Evolutionary conservation across 805 yeast genomes (phyloP).

Genomic region (Hyphopichia homilentoma): DNA sequence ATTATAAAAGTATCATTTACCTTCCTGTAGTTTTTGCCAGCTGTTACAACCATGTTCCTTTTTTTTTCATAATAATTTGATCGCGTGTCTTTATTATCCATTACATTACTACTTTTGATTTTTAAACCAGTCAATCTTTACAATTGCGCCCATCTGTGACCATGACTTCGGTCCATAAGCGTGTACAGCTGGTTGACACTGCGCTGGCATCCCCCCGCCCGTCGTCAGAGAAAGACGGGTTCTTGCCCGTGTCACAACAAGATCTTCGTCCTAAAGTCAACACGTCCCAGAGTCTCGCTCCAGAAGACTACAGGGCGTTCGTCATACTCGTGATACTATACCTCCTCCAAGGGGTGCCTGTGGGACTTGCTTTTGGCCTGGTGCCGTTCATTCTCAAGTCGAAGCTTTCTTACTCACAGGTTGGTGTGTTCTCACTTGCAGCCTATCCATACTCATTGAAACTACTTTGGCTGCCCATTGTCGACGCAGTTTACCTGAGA

Average conservation of each 20-base stretch:
- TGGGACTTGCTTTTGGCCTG: conserved; percentile 92
- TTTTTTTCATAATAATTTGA: no score
- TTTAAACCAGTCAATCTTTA: no score
- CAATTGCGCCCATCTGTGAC: no score
- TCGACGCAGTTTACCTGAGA: conserved; percentile 75
- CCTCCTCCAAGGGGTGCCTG: conserved; percentile 92
- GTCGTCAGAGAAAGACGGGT: conserved; percentile 29
- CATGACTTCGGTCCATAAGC: conserved; percentile 20
- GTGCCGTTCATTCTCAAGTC: conserved; percentile 87
- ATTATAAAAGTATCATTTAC: conserved; percentile 1
- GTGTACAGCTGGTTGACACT: conserved; percentile 13
- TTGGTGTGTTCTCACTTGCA: conserved; percentile 87
- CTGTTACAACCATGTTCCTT: no score
- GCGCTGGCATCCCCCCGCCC: conserved; percentile 9
- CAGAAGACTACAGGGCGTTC: conserved; percentile 69
- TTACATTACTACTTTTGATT: no score
- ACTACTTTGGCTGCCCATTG: conserved; percentile 92
- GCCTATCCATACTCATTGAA: conserved; percentile 93
- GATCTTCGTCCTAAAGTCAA: conserved; percentile 7
- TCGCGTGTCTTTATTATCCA: no score
- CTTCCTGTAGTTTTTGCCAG: no score
- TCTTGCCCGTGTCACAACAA: conserved; percentile 26
- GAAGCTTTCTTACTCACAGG: conserved; percentile 78
- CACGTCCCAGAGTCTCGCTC: conserved; percentile 1
- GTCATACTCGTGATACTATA: conserved; percentile 69